A percentile compares a stretch with the other conserved stretches of the same genome.
phyloP scores from a whole-genome alignment of 1,284 basidiomycete species.

The Malassezia globosa region DNA sequence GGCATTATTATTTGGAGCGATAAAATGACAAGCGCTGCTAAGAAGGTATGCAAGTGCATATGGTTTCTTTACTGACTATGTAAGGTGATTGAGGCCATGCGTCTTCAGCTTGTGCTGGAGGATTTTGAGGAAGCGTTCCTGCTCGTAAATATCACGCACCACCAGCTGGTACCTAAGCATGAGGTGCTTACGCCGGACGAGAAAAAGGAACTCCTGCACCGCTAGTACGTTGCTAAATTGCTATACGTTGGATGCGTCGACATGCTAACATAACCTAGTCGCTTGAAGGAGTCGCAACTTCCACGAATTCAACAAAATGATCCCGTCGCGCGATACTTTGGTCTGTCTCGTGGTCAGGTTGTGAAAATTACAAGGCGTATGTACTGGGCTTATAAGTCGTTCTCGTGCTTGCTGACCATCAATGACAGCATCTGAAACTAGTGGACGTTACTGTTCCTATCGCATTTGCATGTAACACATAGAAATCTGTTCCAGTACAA shows the following conservation, averaged over 20 bases:
- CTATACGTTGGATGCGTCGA: neutral
- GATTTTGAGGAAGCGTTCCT: constrained; percentile 94
- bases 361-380: constrained; percentile 79
- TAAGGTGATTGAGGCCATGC: constrained; percentile 49
- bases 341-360: constrained; percentile 83
- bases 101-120: constrained; percentile 69
- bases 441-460: constrained; percentile 85
- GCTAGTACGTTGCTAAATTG: constrained; percentile 63
- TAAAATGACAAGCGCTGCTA: constrained; percentile 89
- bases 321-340: constrained; percentile 95
- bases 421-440: constrained; percentile 78
- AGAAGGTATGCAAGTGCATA: constrained; percentile 58
- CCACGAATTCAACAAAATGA: constrained; percentile 91
- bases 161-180: constrained; percentile 87
- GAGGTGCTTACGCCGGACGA: constrained; percentile 75
- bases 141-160: constrained; percentile 87
- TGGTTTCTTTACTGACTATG: neutral
- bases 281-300: constrained; percentile 92
- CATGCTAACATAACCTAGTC: constrained; percentile 57
- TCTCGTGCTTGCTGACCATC: no score
- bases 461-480: constrained; percentile 55
- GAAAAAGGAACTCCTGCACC: constrained; percentile 73
- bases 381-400: constrained; percentile 1
- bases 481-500: neutral
- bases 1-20: constrained; percentile 93